These are phyloP conservation scores for Sanguinoderma infundibulare DNA, from an alignment of 1,284 basidiomycete species.

Conservation along the genomic window DNA sequence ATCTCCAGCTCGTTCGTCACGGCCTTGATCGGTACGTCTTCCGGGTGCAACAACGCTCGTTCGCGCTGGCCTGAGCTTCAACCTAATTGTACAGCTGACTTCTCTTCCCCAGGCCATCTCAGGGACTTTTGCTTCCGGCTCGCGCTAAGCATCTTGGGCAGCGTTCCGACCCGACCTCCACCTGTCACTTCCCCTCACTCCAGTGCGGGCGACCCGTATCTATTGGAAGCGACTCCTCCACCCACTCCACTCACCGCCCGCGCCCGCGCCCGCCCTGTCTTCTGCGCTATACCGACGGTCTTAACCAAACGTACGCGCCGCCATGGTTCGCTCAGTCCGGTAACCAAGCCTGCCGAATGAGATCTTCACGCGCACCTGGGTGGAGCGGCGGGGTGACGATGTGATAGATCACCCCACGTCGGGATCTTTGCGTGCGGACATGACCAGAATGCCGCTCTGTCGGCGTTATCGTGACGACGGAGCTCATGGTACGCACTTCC, in stretches of 20 bases:
- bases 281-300: neutral
- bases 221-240: neutral
- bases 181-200: conserved; percentile 2
- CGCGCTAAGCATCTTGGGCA: neutral
- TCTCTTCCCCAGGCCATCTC: conserved; percentile 17
- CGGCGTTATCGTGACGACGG: neutral
- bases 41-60: conserved; percentile 4
- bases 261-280: conserved; percentile 6
- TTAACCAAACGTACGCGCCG: neutral
- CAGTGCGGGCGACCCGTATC: neutral
- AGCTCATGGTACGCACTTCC: neutral
- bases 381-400: neutral
- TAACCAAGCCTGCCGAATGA: neutral
- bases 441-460: neutral
- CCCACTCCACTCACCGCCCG: neutral
- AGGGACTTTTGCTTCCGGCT: conserved; percentile 16
- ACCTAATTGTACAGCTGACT: conserved; percentile 27
- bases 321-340: neutral
- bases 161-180: neutral
- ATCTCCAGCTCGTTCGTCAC: neutral
- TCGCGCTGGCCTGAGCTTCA: conserved; percentile 22
- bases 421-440: conserved; percentile 6
- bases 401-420: neutral
- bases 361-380: neutral
- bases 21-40: conserved; percentile 4